Evolutionary conservation across 768 basidiomycete species (phyloP).

Genomic region (Mycena metata): DNA sequence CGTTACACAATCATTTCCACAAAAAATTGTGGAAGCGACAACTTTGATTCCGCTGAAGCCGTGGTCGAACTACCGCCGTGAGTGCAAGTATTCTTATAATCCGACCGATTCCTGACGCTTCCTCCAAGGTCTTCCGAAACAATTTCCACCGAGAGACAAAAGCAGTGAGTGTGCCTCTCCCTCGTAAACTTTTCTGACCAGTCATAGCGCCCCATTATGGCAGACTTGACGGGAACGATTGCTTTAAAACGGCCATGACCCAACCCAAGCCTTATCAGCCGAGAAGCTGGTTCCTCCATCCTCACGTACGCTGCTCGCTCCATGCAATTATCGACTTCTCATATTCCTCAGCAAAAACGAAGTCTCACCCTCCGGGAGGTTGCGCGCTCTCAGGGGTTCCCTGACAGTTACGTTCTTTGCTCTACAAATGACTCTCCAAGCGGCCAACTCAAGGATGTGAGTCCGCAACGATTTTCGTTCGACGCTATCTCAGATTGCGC

Average conservation of each 20-base stretch:
- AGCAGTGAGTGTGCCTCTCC: neutral
- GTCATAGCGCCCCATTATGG: conserved; percentile 8
- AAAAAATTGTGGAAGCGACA: conserved; percentile 3
- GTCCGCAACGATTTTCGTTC: neutral
- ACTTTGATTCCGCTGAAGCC: conserved; percentile 9
- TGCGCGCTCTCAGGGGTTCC: conserved; percentile 70
- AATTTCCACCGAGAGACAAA: neutral
- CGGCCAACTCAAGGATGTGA: conserved; percentile 14
- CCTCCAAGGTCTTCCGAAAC: conserved; percentile 3
- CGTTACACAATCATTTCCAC: neutral
- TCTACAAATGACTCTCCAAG: conserved; percentile 49
- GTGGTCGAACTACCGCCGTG: conserved; percentile 23
- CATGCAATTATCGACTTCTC: neutral
- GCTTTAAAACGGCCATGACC: conserved; percentile 28
- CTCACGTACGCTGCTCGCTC: conserved; percentile 6
- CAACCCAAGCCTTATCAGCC: neutral
- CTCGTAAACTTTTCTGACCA: neutral
- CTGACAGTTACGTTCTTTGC: conserved; percentile 60
- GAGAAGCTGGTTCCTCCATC: conserved; percentile 5
- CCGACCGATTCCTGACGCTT: neutral
- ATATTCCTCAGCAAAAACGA: conserved; percentile 59
- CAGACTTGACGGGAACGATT: conserved; percentile 3
- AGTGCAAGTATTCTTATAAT: neutral
- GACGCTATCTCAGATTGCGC: neutral
- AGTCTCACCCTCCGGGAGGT: conserved; percentile 62